These are phyloP conservation scores for Xylaria sp. DNA, from an alignment of 2,329 filamentous ascomycete species.

Conservation along the genomic window DNA sequence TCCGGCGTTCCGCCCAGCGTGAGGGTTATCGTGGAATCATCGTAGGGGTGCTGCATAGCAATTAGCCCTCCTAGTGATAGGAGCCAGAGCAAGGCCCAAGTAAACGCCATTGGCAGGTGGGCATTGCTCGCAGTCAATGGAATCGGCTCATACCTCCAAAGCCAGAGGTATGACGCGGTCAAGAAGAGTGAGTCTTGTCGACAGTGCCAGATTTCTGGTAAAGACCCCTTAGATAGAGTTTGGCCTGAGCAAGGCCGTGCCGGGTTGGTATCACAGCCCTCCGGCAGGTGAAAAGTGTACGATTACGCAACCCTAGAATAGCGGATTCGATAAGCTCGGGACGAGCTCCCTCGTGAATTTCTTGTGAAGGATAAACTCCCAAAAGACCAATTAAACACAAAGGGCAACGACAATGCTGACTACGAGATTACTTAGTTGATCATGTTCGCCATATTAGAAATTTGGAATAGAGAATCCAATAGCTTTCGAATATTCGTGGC, in stretches of 20 bases:
- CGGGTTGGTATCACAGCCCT: slow-evolving; percentile 7
- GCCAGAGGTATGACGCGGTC: slow-evolving; percentile 27
- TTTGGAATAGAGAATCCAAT: neutral
- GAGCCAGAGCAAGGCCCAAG: slow-evolving; percentile 40
- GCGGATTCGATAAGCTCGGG: neutral
- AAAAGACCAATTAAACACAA: neutral
- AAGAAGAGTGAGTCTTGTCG: neutral
- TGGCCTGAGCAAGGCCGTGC: slow-evolving; percentile 2
- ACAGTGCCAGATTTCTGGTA: slow-evolving; percentile 1
- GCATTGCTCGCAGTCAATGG: slow-evolving; percentile 24
- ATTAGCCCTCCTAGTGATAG: slow-evolving; percentile 33
- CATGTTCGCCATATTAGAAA: neutral
- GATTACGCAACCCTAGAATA: slow-evolving; percentile 9
- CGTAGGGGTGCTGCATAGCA: slow-evolving; percentile 41
- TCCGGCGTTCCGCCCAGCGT: slow-evolving; percentile 49
- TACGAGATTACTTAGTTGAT: neutral
- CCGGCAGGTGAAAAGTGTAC: slow-evolving; percentile 2
- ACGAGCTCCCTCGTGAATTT: neutral
- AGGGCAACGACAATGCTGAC: neutral
- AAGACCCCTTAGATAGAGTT: slow-evolving; percentile 24
- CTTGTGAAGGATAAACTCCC: neutral
- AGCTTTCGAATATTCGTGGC: neutral
- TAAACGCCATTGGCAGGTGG: slow-evolving; percentile 37
- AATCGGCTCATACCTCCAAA: slow-evolving; percentile 15
- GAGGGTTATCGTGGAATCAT: slow-evolving; percentile 48